These are phyloP conservation scores for Gillenia trifoliata DNA, from an alignment of 306 rosid species.

Conservation along the genomic window DNA sequence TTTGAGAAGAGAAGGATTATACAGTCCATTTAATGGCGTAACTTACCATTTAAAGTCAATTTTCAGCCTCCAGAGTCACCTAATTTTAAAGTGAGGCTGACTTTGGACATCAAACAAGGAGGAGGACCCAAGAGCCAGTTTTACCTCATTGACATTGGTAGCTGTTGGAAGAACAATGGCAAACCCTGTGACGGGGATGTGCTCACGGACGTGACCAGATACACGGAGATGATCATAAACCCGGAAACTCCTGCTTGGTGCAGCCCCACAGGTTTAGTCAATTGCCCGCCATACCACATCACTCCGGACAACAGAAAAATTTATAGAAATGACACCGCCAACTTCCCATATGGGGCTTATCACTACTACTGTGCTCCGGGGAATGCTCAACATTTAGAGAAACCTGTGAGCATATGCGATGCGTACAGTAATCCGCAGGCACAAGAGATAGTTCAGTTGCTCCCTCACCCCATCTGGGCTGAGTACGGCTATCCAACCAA, in stretches of 20 bases:
- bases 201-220: constrained; percentile 54
- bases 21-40: background rate
- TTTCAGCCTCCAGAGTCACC: constrained; percentile 66
- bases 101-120: constrained; percentile 43
- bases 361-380: constrained; percentile 80
- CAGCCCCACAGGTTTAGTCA: constrained; percentile 33
- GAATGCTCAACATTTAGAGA: constrained; percentile 54
- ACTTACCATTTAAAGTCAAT: background rate
- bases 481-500: constrained; percentile 68
- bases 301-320: constrained; percentile 58
- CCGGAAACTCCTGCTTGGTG: constrained; percentile 58
- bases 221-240: constrained; percentile 62
- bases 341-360: constrained; percentile 69
- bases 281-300: constrained; percentile 77
- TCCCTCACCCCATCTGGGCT: constrained; percentile 78
- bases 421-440: constrained; percentile 85
- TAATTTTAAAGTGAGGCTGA: constrained; percentile 50
- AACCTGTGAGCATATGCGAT: constrained; percentile 57
- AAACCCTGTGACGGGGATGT: constrained; percentile 43
- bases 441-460: constrained; percentile 76
- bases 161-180: constrained; percentile 78
- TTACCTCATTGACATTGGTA: constrained; percentile 56
- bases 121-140: constrained; percentile 73
- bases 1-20: background rate
- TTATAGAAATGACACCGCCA: constrained; percentile 56